These are phyloP conservation scores for Teunomyces kruisii DNA, from an alignment of 805 yeast species.

Conservation along the genomic window DNA sequence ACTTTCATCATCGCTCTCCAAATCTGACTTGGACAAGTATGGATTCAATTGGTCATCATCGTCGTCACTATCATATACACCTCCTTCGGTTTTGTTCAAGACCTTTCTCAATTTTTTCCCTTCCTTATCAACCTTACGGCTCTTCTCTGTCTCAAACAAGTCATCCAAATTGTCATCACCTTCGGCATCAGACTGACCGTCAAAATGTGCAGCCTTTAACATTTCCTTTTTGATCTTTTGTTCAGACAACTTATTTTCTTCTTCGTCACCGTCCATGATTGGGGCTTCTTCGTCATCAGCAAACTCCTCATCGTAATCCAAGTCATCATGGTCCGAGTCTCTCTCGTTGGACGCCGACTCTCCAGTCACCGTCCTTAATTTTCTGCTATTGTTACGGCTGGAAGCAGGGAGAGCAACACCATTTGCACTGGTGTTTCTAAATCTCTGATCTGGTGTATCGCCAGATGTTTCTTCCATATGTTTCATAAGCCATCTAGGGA, in stretches of 20 bases:
- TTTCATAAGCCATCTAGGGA: constrained; percentile 95
- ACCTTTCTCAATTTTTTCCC: constrained; percentile 85
- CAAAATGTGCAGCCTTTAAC: constrained; percentile 76
- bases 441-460: constrained; percentile 49
- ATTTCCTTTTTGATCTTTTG: constrained; percentile 78
- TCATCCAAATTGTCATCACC: constrained; percentile 71
- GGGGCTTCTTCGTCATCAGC: constrained; percentile 99
- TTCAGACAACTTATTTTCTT: constrained; percentile 89
- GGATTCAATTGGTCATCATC: constrained; percentile 69
- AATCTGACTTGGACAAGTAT: constrained; percentile 56
- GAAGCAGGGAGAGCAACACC: constrained; percentile 9
- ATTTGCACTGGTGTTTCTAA: constrained; percentile 26
- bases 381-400: constrained; percentile 9
- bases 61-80: constrained; percentile 84
- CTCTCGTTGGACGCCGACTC: constrained; percentile 45
- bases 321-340: constrained; percentile 84
- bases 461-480: constrained; percentile 69
- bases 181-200: constrained; percentile 56
- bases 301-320: constrained; percentile 95
- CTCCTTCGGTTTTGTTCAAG: constrained; percentile 81
- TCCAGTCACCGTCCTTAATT: constrained; percentile 45
- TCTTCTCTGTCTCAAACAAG: constrained; percentile 57
- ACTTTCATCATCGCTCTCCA: constrained; percentile 63
- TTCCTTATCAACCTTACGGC: constrained; percentile 81
- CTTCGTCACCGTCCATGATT: constrained; percentile 92